phyloP scores from a whole-genome alignment of 495 filamentous ascomycete species.

The Bathelium albidoporum region DNA sequence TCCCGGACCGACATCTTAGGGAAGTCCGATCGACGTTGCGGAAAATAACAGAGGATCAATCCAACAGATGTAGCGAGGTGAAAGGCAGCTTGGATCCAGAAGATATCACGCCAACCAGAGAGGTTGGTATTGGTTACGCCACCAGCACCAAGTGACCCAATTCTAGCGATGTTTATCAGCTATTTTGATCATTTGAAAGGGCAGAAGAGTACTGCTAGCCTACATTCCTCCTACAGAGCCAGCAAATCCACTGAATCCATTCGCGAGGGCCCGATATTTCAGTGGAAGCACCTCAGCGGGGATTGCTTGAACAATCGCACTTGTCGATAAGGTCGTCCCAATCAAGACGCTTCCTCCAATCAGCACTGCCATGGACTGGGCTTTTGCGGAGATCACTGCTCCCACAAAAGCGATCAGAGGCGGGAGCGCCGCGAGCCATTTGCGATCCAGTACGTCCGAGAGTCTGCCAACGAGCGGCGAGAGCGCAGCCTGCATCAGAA shows the following conservation, averaged over 20 bases:
- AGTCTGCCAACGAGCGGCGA: slow-evolving; percentile 45
- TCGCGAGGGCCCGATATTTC: slow-evolving; percentile 44
- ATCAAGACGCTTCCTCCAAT: slow-evolving; percentile 47
- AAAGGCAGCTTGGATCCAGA: slow-evolving; percentile 50
- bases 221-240: slow-evolving; percentile 41
- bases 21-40: slow-evolving; percentile 32
- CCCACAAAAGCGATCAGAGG: slow-evolving; percentile 44
- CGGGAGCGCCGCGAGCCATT: slow-evolving; percentile 40
- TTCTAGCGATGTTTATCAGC: slow-evolving; percentile 19
- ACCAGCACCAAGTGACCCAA: slow-evolving; percentile 39
- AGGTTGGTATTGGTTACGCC: slow-evolving; percentile 39
- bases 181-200: not conserved
- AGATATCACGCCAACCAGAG: slow-evolving; percentile 45
- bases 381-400: slow-evolving; percentile 43
- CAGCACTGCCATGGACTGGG: slow-evolving; percentile 42
- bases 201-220: slow-evolving; percentile 12
- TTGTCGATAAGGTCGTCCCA: slow-evolving; percentile 42
- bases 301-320: slow-evolving; percentile 45
- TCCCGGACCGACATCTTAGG: slow-evolving; percentile 35
- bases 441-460: slow-evolving; percentile 45
- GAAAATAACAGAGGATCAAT: slow-evolving; percentile 42
- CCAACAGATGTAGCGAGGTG: slow-evolving; percentile 38
- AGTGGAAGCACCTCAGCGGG: slow-evolving; percentile 45
- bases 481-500: slow-evolving; percentile 45
- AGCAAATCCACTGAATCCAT: slow-evolving; percentile 40